Conservation (phyloP, 2,329 filamentous ascomycete genomes). For the Clarireedia sp. region DNA sequence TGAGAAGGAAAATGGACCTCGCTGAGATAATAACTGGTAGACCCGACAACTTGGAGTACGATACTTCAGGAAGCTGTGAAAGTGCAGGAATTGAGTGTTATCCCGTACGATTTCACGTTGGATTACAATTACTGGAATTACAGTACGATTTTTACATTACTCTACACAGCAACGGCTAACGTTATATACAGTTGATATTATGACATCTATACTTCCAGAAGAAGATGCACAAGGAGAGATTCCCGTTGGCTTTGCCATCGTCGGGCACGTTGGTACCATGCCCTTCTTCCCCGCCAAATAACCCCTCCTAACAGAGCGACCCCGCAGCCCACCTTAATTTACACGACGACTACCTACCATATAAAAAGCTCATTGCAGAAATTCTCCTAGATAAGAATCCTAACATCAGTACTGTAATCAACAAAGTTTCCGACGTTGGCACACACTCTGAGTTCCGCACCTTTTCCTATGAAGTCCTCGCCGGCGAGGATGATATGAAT, state of each 20-base stretch:
- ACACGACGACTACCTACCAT: slow-evolving; percentile 71
- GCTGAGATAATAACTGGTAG: slow-evolving; percentile 32
- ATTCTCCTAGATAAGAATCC: slow-evolving; percentile 87
- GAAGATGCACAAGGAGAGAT: slow-evolving; percentile 73
- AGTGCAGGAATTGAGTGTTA: slow-evolving; percentile 58
- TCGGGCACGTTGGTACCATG: slow-evolving; percentile 70
- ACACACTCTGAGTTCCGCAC: slow-evolving; percentile 80
- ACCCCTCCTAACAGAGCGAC: slow-evolving; percentile 4
- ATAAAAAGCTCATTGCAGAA: slow-evolving; percentile 77
- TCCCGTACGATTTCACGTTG: slow-evolving; percentile 68
- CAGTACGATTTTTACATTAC: slow-evolving; percentile 40
- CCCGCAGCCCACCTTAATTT: slow-evolving; percentile 77
- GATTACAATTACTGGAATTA: slow-evolving; percentile 85
- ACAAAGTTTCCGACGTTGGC: slow-evolving; percentile 87
- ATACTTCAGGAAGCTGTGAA: slow-evolving; percentile 61
- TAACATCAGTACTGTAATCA: slow-evolving; percentile 79
- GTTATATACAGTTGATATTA: slow-evolving; percentile 52
- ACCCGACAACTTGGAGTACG: slow-evolving; percentile 68
- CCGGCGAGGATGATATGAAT: slow-evolving; percentile 72
- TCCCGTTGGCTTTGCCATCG: slow-evolving; percentile 77
- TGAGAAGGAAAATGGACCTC: background rate
- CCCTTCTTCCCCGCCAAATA: background rate
- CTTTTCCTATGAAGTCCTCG: slow-evolving; percentile 85
- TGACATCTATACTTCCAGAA: slow-evolving; percentile 71
- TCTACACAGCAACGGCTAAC: background rate